Evolutionary conservation across 1,284 basidiomycete genomes (phyloP), one percentile per base, ranked within the genome.

Genomic region (Psilocybe mexicana): DNA sequence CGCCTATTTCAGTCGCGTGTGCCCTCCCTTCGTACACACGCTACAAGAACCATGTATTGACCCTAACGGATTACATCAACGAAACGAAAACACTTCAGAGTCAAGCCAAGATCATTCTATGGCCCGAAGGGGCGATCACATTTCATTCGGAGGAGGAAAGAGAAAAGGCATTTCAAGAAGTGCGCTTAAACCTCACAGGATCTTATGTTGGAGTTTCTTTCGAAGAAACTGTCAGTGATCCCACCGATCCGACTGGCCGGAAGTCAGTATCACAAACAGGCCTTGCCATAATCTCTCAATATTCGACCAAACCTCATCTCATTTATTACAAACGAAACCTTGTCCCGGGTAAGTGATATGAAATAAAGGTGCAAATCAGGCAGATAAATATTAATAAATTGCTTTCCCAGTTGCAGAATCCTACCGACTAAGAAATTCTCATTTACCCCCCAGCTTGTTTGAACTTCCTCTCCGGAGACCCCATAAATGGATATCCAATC

Each of bases 101-200:
- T 7, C 61, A 60, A 8, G 83, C 87, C 0, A 77, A 81, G 44
- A 68, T 93, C n/a, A 67, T 92, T 14, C 72, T 93, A 1, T 93
- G 90, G 90, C 90, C 90, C 0, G 91, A 93, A 71, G 84, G 85
- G 4, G 88, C 90, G 0, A 83, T 92, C 0, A 69, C 72, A 2
- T 92, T 92, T 65, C 73, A 78, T 33, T 79, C 76, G 25, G 69
- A 71, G 11, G 64, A 63, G 14, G 84, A 85, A 50, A 80, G 80
- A 57, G 74, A 82, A 12, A 72, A 69, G 6, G 82, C 79, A 0
- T 80, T 92, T 58, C 64, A 71, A 1, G 56, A 64, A 49, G 73
- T 91, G 2, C 74, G 72, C 18, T 24, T 67, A 0, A 59, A 68
- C 2, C 60, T 74, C 25, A 58, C 68, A 43, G 69, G 76, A 59